Conservation (phyloP, 106 monocot genomes). For the Dendrobium chrysotoxum region DNA sequence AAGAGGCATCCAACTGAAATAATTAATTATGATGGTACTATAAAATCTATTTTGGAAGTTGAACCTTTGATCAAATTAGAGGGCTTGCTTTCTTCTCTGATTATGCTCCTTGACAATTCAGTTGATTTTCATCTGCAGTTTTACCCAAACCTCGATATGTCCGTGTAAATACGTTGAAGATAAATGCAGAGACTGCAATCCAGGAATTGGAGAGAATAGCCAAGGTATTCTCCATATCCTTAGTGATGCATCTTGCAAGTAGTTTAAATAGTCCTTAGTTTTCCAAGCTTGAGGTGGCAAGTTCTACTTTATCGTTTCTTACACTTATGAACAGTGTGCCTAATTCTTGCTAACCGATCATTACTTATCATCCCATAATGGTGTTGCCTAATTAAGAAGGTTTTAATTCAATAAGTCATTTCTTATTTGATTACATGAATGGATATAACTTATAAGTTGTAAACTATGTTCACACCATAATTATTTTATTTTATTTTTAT, state of each 20-base stretch:
- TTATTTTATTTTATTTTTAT: background rate
- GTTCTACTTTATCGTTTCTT: background rate
- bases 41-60: background rate
- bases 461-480: background rate
- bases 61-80: background rate
- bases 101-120: background rate
- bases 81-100: background rate
- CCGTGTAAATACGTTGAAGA: constrained; percentile 85
- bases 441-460: background rate
- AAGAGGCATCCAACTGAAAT: background rate
- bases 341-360: background rate
- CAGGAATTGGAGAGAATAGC: constrained; percentile 37
- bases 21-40: background rate
- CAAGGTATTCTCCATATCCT: constrained; percentile 26
- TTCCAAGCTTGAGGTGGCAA: background rate
- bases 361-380: background rate
- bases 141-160: constrained; percentile 66
- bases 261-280: background rate
- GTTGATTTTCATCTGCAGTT: constrained; percentile 31
- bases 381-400: background rate
- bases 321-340: background rate
- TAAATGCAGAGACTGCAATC: constrained; percentile 58
- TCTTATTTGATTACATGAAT: background rate
- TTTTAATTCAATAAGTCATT: background rate
- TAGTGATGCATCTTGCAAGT: background rate